Percentiles rank a stretch among this genome's conserved stretches.
Conservation (phyloP, 179 eudicot genomes). For the Heliamphora pulchella region DNA sequence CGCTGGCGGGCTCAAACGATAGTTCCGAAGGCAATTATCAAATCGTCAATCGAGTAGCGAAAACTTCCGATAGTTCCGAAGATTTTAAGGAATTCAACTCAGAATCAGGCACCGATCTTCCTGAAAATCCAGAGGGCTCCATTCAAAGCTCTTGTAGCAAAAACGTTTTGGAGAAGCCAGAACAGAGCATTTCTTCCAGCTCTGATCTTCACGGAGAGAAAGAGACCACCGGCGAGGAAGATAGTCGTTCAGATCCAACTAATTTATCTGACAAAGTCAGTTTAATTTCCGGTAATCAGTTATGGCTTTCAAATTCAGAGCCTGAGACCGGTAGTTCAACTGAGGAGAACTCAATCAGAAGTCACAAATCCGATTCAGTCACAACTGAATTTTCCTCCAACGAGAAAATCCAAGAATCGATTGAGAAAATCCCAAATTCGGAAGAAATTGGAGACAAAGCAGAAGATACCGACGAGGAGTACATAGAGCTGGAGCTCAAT, state of each 20-base stretch:
- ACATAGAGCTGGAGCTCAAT: conserved; percentile 40
- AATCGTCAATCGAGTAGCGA: too few species aligned
- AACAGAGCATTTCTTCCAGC: conserved; percentile 7
- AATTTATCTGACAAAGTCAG: conserved; percentile 20
- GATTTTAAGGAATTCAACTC: too few species aligned
- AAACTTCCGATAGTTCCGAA: too few species aligned
- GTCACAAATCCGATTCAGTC: conserved; percentile 19
- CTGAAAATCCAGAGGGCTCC: too few species aligned
- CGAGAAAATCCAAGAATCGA: conserved; percentile 18
- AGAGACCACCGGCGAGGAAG: conserved; percentile 19
- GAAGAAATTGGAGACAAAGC: conserved; percentile 9
- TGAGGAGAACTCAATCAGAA: conserved; percentile 30
- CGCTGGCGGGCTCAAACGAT: not conserved
- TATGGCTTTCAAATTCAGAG: conserved; percentile 12
- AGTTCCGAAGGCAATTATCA: too few species aligned
- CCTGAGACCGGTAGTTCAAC: conserved; percentile 12
- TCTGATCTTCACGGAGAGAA: conserved; percentile 14
- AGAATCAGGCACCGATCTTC: too few species aligned
- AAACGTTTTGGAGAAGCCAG: conserved; percentile 21
- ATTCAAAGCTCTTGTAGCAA: conserved; percentile 9
- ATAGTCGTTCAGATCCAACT: conserved; percentile 11
- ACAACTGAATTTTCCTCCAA: conserved; percentile 13
- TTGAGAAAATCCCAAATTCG: conserved; percentile 18
- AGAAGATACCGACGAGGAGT: conserved; percentile 32
- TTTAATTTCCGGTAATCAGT: conserved; percentile 13